Percentiles rank a stretch among this genome's conserved stretches.
phyloP scores from a whole-genome alignment of 2,329 filamentous ascomycete genomes.

The Sporothrix euskadiensis region DNA sequence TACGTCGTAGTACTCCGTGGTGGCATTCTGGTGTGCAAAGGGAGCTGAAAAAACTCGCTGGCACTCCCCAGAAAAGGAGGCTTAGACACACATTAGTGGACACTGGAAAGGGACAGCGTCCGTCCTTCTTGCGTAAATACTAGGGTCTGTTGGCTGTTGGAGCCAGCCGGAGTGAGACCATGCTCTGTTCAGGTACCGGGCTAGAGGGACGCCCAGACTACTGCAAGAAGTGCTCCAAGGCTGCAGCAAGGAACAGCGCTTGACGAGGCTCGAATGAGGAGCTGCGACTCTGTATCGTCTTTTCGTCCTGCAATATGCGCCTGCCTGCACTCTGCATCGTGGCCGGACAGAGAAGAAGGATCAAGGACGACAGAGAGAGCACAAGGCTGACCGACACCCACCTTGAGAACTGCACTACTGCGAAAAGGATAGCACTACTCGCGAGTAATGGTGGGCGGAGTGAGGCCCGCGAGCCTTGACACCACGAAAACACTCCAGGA shows the following conservation, averaged over 20 bases:
- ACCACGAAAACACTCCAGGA: background rate
- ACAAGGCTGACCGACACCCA: constrained; percentile 6
- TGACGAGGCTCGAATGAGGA: background rate
- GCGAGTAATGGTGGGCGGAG: background rate
- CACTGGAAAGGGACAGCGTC: background rate
- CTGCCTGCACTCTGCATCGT: background rate
- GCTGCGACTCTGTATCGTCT: background rate
- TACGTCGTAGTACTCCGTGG: no score
- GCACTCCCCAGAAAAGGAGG: constrained; percentile 25
- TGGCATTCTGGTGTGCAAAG: background rate
- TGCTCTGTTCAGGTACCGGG: background rate
- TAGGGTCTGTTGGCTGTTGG: background rate
- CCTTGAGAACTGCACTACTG: background rate
- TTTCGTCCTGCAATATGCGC: background rate
- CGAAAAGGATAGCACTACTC: background rate
- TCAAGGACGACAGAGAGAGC: background rate
- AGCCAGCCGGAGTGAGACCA: background rate
- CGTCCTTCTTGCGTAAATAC: background rate
- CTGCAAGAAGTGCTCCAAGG: background rate
- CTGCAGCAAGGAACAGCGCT: constrained; percentile 3
- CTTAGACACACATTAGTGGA: constrained; percentile 15
- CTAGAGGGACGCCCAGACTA: background rate
- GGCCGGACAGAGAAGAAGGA: background rate
- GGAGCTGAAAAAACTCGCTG: constrained; percentile 28
- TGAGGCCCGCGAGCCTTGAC: background rate